Evolutionary conservation across 805 yeast species (phyloP), one percentile per base, ranked within the genome.

Genomic region (Metschnikowia reukaufii): DNA sequence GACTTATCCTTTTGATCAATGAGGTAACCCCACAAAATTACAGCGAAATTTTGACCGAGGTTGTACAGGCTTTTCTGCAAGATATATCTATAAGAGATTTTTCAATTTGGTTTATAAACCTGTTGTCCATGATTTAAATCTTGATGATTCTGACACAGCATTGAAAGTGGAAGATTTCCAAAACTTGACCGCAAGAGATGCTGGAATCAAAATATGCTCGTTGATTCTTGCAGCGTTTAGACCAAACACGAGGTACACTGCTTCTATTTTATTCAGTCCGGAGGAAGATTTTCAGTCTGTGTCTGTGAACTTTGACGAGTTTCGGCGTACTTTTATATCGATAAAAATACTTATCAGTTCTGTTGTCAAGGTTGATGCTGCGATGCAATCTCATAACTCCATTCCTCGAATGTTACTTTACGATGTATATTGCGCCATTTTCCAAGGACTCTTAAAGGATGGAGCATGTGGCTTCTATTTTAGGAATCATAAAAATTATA

Each of bases 271-370:
- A 9, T 8, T 9, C 8, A 8, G 13, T 13, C 13, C 13, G 12
- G 13, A 9, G 12, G 31, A 36, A 9, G 21, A 36, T n/a, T n/a
- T 4, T 3, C 15, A n/a, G 51, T 50, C 68, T 20, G 43, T 61
- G 16, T 61, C 63, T 37, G 65, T 72, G 27, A 72, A 70, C 51
- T 67, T 67, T 51, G 75, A 72, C 52, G 76, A 72, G 50, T 57
- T 72, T n/a, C 60, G 69, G 42, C 59, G 76, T 45, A 67, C 72
- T 2, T 70, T 71, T 45, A 57, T 72, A 46, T 76, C 76, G 0
- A 63, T 71, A 16, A 72, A 72, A 45, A 66, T 72, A 30, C 55
- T 72, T 21, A 15, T 12, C 21, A 3, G n/a, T 6, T 36, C 30
- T 13, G 17, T 36, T 9, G 10, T 13, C 4, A 16, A 21, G 9